These are phyloP conservation scores for Sungouiozyma ichnusensis DNA, from an alignment of 805 yeast species.

Conservation along the genomic window DNA sequence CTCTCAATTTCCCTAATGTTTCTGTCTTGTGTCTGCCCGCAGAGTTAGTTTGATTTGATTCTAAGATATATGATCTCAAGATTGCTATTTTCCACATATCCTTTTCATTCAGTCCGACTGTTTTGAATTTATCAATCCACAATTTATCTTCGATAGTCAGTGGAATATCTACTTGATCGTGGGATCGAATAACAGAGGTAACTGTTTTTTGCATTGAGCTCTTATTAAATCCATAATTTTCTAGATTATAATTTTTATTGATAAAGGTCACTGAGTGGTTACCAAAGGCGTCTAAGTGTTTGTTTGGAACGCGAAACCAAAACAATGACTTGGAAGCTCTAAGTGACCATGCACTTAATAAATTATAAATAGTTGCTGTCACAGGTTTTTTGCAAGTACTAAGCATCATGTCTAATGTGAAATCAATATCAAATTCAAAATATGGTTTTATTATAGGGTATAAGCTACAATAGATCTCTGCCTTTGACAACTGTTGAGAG, in stretches of 20 bases:
- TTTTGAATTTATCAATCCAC: conserved; percentile 62
- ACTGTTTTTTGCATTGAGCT: conserved; percentile 9
- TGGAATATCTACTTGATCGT: conserved; percentile 37
- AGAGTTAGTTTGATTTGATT: conserved; percentile 34
- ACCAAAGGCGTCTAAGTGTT: conserved; percentile 36
- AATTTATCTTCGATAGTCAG: conserved; percentile 55
- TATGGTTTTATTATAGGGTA: conserved; percentile 73
- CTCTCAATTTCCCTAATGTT: conserved; percentile 2
- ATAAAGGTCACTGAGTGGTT: conserved; percentile 24
- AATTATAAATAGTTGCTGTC: conserved; percentile 51
- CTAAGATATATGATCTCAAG: conserved; percentile 55
- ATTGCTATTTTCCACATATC: conserved; percentile 79
- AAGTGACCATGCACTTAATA: conserved; percentile 61
- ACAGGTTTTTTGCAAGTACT: conserved; percentile 61
- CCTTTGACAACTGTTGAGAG: conserved; percentile 51
- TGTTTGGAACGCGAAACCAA: conserved; percentile 50
- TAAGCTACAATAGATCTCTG: conserved; percentile 74
- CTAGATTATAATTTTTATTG: conserved; percentile 19
- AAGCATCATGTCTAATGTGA: conserved; percentile 54
- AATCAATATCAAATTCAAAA: conserved; percentile 66
- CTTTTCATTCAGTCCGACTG: conserved; percentile 60
- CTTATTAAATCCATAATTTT: conserved; percentile 21
- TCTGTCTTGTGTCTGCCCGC: conserved; percentile 5
- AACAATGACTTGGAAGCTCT: conserved; percentile 60
- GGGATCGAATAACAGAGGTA: conserved; percentile 22